Evolutionary conservation across 352 stramenopile genomes (phyloP), one percentile per base, ranked within the genome.

Genomic region (Phytophthora boehmeriae): DNA sequence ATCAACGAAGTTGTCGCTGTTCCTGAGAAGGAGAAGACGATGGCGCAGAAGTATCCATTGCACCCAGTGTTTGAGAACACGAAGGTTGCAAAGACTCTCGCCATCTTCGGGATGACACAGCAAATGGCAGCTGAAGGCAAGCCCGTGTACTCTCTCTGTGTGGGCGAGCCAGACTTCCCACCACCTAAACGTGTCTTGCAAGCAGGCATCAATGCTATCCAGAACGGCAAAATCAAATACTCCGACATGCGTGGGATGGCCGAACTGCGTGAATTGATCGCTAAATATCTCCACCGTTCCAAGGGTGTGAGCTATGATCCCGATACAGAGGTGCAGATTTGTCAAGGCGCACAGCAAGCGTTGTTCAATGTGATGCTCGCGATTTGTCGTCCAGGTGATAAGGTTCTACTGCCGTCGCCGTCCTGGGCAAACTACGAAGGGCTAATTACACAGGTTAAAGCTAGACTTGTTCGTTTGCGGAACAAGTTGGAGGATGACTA

Each of bases 391-490:
- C 76, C 83, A 13, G 95, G 95, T 2, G 97, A 99, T 68, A 83
- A 97, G 56, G 96, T 99, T 4, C 73, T 99, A 44, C 94, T 99
- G 38, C 97, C 97, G 35, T 90, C 95, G 36, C 97, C 96, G 13
- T 99, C 97, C 79, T 99, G 96, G 96, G 94, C 98, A 23, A 98
- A 87, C 27, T 99, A 99, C 84, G 38, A 44, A 44, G 38, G 38
- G 2, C 4, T 44, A 8, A 17, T 44, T n/a, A 87, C 90, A 51
- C 76, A 99, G 36, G 89, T 88, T 1, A 90, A 86, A 16, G 96
- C 90, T 2, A 83, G 88, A 43, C 89, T 95, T 5, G 76, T 98
- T 8, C 90, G 98, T 52, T 73, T 99, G n/a, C 88, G 92, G 62
- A 98, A 94, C 2, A 89, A 71, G 36, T 75, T 93, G 30, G 84